Evolutionary conservation across 108 stramenopile genomes (phyloP).

Genomic region (Aurantiochytrium sp.): DNA sequence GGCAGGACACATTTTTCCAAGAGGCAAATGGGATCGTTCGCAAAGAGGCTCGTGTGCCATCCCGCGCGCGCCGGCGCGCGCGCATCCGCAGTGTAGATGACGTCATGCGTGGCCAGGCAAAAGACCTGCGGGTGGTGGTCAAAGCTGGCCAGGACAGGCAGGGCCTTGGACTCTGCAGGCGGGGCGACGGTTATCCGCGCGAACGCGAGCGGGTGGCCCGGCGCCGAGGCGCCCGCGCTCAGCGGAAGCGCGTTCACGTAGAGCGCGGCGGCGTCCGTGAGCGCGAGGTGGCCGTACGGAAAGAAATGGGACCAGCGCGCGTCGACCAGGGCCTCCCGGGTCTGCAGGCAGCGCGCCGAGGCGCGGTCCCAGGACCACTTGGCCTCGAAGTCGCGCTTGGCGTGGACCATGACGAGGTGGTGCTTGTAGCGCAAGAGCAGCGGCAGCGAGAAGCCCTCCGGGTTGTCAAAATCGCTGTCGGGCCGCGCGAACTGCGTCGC

Average conservation of each 20-base stretch:
- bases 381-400: neutral
- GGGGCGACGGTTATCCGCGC: neutral
- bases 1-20: slow-evolving; percentile 93
- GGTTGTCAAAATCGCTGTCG: neutral
- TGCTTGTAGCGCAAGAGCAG: neutral
- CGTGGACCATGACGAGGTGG: neutral
- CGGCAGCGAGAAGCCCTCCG: neutral
- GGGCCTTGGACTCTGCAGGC: slow-evolving; percentile 59
- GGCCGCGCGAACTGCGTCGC: neutral
- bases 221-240: neutral
- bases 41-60: slow-evolving; percentile 20
- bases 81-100: slow-evolving; percentile 75
- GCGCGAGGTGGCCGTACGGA: slow-evolving; percentile 74
- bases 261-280: slow-evolving; percentile 79
- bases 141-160: slow-evolving; percentile 88
- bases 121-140: slow-evolving; percentile 88
- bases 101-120: slow-evolving; percentile 81
- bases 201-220: neutral
- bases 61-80: slow-evolving; percentile 39
- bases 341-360: neutral
- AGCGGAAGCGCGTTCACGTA: slow-evolving; percentile 57
- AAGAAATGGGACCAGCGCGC: neutral
- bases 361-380: neutral
- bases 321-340: neutral
- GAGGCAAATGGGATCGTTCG: slow-evolving; percentile 85